Evolutionary conservation across 2,329 filamentous ascomycete species (phyloP), one percentile per base, ranked within the genome.

Genomic region (Nigrospora sphaerica): DNA sequence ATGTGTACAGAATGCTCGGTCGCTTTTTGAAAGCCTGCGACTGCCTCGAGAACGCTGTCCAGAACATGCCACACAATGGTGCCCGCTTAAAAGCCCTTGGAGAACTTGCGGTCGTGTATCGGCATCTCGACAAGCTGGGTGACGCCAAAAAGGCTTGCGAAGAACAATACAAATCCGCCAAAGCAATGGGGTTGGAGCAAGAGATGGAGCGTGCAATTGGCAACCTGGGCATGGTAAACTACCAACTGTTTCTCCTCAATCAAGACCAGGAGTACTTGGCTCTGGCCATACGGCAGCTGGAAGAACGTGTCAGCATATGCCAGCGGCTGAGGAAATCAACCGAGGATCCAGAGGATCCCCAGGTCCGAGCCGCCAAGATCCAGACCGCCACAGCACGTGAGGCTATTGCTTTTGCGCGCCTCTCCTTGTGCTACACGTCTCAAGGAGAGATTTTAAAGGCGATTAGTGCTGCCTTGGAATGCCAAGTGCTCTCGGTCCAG

Each of bases 191-290:
- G 0, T 44, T 53, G 1, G 50, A 57, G 12, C 40, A 37, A 2
- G 53, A 54, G 36, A 50, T 52, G 18, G 63, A 60, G 40, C 59
- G 65, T 3, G 60, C 65, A 1, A 50, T 67, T 23, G 65, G 65
- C 2, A 66, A 66, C 40, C 45, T 66, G 5, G 64, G 63, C 7
- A 65, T 66, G 59, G 54, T 61, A 1, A 63, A 66, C 45, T 67
- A 64, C 39, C 62, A 66, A 42, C 49, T 64, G 12, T 64, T 51
- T n/a, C 52, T 52, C 36, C 32, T 49, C 23, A 42, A n/a, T n/a
- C n/a, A n/a, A n/a, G n/a, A n/a, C n/a, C n/a, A n/a, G n/a, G n/a
- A n/a, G n/a, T n/a, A n/a, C 46, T 32, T 67, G 33, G 45, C 57
- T 11, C n/a, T 54, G 32, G 62, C 62, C 2, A 62, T 60, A 12